A percentile compares a stretch with the other conserved stretches of the same genome.
These are phyloP conservation scores for Trichoderma asperelloides DNA, from an alignment of 495 filamentous ascomycete genomes.

Conservation along the genomic window DNA sequence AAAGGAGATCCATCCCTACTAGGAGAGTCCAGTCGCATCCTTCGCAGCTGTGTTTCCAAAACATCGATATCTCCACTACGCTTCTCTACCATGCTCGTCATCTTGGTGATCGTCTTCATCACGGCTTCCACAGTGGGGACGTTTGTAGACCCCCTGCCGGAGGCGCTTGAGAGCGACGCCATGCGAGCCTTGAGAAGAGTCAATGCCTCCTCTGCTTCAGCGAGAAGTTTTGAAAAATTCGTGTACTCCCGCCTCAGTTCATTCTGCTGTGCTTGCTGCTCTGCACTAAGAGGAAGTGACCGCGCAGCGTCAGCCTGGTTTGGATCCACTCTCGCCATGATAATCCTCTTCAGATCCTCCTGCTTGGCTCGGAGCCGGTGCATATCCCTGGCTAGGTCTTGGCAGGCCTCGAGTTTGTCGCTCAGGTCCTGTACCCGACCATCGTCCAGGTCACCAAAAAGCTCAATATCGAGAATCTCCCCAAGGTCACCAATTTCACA, in stretches of 20 bases:
- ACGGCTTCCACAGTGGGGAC: constrained; percentile 85
- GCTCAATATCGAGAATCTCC: constrained; percentile 43
- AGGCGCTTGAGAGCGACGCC: constrained; percentile 43
- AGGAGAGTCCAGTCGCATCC: constrained; percentile 47
- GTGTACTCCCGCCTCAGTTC: constrained; percentile 66
- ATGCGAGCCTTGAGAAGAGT: constrained; percentile 74
- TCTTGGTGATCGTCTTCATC: constrained; percentile 78
- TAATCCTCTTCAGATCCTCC: constrained; percentile 61
- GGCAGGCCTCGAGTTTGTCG: constrained; percentile 51
- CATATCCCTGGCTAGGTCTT: constrained; percentile 54
- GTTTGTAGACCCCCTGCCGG: constrained; percentile 31
- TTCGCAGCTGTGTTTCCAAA: constrained; percentile 74
- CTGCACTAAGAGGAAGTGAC: constrained; percentile 66
- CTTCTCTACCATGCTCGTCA: constrained; percentile 86
- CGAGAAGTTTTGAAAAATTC: constrained; percentile 60
- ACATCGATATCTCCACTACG: constrained; percentile 80
- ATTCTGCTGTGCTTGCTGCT: constrained; percentile 71
- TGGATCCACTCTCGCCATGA: constrained; percentile 54
- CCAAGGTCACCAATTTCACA: constrained; percentile 59
- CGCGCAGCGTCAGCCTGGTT: constrained; percentile 49
- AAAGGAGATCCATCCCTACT: constrained; percentile 56
- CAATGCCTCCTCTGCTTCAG: constrained; percentile 72
- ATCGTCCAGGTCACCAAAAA: constrained; percentile 50
- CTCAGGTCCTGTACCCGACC: constrained; percentile 56
- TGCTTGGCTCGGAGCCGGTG: constrained; percentile 58